Base-by-base conservation (phyloP, 768 basidiomycete genomes). In the Gymnopilus junonius region DNA sequence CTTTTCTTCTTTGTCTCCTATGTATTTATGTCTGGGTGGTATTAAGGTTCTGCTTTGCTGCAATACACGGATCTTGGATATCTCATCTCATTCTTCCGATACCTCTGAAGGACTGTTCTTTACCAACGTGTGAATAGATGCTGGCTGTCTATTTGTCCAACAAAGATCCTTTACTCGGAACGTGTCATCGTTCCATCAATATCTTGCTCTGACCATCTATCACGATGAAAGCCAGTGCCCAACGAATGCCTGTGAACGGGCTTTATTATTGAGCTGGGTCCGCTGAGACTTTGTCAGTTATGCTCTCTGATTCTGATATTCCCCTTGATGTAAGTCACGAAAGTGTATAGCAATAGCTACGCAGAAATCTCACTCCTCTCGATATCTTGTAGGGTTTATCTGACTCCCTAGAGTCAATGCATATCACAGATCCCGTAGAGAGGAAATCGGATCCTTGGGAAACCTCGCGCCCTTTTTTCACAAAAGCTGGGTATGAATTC, bases 371-470 rank as follows among this genome's bases (percentile, higher is more conserved):
- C 37, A 39, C 17, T 17, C 3, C 37, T 14, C 17, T 17, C 3
- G 40, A n/a, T n/a, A n/a, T 50, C 6, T 2, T 27, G 14, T 1
- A 50, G 48, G 27, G 48, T 8, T 8, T 32, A n/a, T 29, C 48
- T 2, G 15, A 50, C 2, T 29, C 29, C 31, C 15, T 50, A 1
- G 14, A 31, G n/a, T 27, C 48, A 12, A 31, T 27, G 27, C 3
- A 7, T 7, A 29, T 50, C 14, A 50, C 8, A 1, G 32, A 63
- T 45, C 55, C 45, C 8, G 43, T 58, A 25, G 58, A 56, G 61
- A 58, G 21, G 25, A 58, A 56, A 40, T n/a, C n/a, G n/a, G n/a
- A n/a, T n/a, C 61, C 39, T 15, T 63, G 61, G 61, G 61, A 63
- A 48, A 25, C 8, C 7, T 56, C 58, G 15, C 61, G 61, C 15